Conservation (phyloP, 2,329 filamentous ascomycete genomes). For the Zasmidium angulare region DNA sequence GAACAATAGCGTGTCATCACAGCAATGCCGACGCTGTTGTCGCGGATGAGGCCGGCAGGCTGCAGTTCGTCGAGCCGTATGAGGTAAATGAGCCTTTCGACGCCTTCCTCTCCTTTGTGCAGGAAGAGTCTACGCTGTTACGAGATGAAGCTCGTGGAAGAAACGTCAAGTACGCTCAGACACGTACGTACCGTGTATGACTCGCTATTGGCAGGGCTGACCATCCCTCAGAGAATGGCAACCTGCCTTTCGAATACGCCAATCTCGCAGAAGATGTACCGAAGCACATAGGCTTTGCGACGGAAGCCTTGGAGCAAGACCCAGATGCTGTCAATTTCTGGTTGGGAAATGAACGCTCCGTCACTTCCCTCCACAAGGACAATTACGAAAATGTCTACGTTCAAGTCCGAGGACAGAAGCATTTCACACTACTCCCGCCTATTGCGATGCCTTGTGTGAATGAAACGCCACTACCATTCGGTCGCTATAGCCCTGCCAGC, state of each 20-base stretch:
- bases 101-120: constrained; percentile 62
- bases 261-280: constrained; percentile 64
- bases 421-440: constrained; percentile 74
- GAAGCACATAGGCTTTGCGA: constrained; percentile 66
- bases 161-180: constrained; percentile 69
- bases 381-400: constrained; percentile 86
- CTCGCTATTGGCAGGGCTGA: constrained; percentile 4
- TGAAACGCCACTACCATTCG: constrained; percentile 59
- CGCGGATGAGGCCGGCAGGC: constrained; percentile 56
- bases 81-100: constrained; percentile 65
- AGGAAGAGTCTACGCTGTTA: constrained; percentile 40
- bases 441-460: constrained; percentile 67
- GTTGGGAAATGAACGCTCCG: constrained; percentile 71
- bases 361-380: constrained; percentile 75
- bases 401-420: constrained; percentile 70
- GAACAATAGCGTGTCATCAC: neutral
- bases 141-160: neutral
- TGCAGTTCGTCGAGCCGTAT: constrained; percentile 67
- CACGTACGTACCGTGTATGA: constrained; percentile 52
- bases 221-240: constrained; percentile 68
- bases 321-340: constrained; percentile 81
- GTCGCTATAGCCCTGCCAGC: constrained; percentile 53
- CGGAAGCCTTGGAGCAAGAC: constrained; percentile 63
- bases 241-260: constrained; percentile 71
- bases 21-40: constrained; percentile 61